A percentile compares a stretch with the other conserved stretches of the same genome.
These are phyloP conservation scores for Diaporthe nobilis DNA, from an alignment of 2,329 filamentous ascomycete genomes.

Conservation along the genomic window DNA sequence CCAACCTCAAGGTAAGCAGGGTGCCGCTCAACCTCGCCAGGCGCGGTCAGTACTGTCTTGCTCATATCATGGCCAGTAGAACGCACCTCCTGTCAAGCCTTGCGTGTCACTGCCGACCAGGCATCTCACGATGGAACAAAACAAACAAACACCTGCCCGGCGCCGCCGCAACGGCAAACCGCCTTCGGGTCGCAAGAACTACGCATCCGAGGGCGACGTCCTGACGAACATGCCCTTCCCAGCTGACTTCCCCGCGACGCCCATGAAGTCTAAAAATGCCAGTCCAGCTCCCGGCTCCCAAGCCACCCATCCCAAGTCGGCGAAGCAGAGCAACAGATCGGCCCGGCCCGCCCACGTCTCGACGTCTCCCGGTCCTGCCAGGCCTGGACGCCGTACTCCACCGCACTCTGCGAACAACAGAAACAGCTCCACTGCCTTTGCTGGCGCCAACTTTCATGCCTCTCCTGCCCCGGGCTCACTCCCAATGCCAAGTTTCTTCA, in stretches of 20 bases:
- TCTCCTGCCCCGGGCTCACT: conserved; percentile 92
- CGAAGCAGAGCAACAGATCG: conserved; percentile 49
- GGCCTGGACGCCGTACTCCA: conserved; percentile 60
- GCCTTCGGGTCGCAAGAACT: conserved; percentile 64
- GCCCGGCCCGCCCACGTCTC: conserved; percentile 49
- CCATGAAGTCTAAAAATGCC: conserved; percentile 58
- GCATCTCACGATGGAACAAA: conserved; percentile 52
- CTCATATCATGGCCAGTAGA: conserved; percentile 20
- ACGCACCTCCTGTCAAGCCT: conserved; percentile 9
- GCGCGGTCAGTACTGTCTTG: conserved; percentile 4
- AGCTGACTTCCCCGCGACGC: conserved; percentile 60
- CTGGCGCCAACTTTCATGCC: conserved; percentile 88
- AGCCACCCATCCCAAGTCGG: conserved; percentile 51
- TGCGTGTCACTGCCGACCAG: not conserved
- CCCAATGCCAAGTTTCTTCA: conserved; percentile 77
- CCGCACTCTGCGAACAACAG: conserved; percentile 60
- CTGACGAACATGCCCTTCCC: conserved; percentile 52
- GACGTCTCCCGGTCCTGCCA: conserved; percentile 59
- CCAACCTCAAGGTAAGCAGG: conserved; percentile 27
- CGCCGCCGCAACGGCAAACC: conserved; percentile 57
- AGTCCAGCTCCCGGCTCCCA: conserved; percentile 51
- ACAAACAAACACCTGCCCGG: conserved; percentile 55
- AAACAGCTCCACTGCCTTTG: conserved; percentile 75
- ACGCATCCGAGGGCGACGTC: conserved; percentile 72
- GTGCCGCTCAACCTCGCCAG: not conserved